Percentiles rank a stretch among this genome's conserved stretches.
phyloP scores from a whole-genome alignment of 2,329 filamentous ascomycete species.

The Hirsutella minnesotensis region DNA sequence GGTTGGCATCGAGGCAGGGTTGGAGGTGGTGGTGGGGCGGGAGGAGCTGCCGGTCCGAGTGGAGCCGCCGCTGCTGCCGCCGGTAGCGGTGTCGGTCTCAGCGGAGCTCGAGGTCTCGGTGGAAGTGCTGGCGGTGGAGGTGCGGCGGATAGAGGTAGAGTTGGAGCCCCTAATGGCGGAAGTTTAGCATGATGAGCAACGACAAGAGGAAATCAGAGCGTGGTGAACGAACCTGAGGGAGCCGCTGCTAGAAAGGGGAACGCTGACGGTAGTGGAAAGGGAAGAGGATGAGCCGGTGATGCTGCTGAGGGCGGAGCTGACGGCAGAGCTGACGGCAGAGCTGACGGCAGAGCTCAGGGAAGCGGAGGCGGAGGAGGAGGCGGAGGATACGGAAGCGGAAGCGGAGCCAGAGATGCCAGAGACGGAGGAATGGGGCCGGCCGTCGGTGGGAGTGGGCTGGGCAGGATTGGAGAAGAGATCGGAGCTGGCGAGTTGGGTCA shows the following conservation, averaged over 20 bases:
- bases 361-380: background rate
- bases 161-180: no score
- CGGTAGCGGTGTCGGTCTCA: background rate
- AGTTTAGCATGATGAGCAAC: no score
- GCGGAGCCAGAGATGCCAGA: background rate
- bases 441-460: background rate
- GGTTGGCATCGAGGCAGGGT: conserved; percentile 11
- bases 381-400: background rate
- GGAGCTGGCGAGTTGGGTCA: background rate
- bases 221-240: background rate
- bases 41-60: background rate
- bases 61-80: no score
- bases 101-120: background rate
- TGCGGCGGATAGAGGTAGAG: background rate
- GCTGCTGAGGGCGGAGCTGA: background rate
- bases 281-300: background rate
- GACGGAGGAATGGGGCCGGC: background rate
- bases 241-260: background rate
- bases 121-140: background rate
- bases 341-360: no score
- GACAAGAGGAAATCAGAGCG: no score
- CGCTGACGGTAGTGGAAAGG: background rate
- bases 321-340: no score
- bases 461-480: conserved; percentile 5
- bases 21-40: conserved; percentile 2